phyloP scores from a whole-genome alignment of 768 basidiomycete genomes.

The Lentinula raphanica region DNA sequence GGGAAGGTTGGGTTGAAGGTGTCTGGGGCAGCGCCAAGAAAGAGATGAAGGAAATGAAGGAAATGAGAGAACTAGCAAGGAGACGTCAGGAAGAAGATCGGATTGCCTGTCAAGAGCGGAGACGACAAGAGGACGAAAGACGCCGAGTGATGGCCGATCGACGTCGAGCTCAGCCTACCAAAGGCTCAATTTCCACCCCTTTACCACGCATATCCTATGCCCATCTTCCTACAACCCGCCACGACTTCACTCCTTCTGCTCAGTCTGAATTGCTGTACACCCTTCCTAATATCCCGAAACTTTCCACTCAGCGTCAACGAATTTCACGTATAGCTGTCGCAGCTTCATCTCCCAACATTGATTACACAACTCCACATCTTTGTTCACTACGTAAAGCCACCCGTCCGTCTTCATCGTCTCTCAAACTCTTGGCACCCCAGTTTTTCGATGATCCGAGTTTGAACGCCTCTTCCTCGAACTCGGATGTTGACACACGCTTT shows the following conservation, averaged over 20 bases:
- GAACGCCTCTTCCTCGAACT: not conserved
- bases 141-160: not conserved
- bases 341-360: conserved; percentile 17
- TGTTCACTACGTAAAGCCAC: not conserved
- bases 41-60: conserved; percentile 18
- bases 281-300: conserved; percentile 1
- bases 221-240: not conserved
- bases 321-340: conserved; percentile 14
- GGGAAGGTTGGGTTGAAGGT: conserved; percentile 18
- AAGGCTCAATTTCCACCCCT: not conserved
- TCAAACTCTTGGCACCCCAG: not conserved
- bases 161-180: not conserved
- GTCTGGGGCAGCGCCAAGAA: conserved; percentile 21
- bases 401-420: not conserved
- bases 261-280: conserved; percentile 4
- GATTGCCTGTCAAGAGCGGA: conserved; percentile 5
- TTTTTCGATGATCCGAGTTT: not conserved
- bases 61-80: conserved; percentile 11
- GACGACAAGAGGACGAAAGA: not conserved
- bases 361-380: not conserved
- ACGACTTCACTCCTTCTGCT: not conserved
- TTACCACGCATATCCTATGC: conserved; percentile 5
- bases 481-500: not conserved
- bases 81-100: conserved; percentile 15
- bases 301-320: conserved; percentile 9